A percentile compares a stretch with the other conserved stretches of the same genome.
Conservation (phyloP, 805 yeast species). For the Metschnikowia lunata region DNA sequence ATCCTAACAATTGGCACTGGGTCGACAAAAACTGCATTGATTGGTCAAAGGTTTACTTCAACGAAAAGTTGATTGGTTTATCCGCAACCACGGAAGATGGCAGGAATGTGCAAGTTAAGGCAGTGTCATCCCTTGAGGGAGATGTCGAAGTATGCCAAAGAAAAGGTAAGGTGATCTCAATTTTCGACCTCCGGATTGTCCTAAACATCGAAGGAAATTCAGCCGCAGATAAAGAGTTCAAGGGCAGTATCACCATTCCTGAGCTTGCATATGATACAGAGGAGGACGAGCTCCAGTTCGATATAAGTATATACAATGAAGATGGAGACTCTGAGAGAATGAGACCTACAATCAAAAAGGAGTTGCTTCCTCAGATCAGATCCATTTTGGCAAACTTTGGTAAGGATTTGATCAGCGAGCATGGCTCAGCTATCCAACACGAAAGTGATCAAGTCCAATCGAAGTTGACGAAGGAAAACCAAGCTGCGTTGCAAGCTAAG, state of each 20-base stretch:
- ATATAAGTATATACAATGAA: constrained; percentile 60
- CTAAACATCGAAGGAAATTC: constrained; percentile 50
- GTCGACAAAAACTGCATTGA: constrained; percentile 94
- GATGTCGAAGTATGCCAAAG: constrained; percentile 97
- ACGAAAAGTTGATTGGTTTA: constrained; percentile 52
- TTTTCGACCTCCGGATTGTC: constrained; percentile 75
- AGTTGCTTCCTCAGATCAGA: constrained; percentile 70
- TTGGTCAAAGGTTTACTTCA: constrained; percentile 82
- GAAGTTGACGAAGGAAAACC: constrained; percentile 46
- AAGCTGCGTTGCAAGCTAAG: constrained; percentile 20
- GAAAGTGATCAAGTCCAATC: constrained; percentile 42
- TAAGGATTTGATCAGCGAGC: constrained; percentile 62
- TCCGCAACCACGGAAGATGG: constrained; percentile 28
- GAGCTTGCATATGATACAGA: constrained; percentile 93
- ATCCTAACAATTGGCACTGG: constrained; percentile 99
- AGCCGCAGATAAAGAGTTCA: constrained; percentile 31
- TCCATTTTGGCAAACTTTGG: constrained; percentile 62
- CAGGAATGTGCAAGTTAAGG: constrained; percentile 32
- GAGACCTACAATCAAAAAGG: constrained; percentile 44
- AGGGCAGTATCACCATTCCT: constrained; percentile 79
- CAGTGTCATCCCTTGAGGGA: constrained; percentile 70
- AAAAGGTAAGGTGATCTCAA: constrained; percentile 90
- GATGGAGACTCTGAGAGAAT: constrained; percentile 45
- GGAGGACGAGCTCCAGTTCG: constrained; percentile 80
- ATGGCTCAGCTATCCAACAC: constrained; percentile 86